Conservation (phyloP, 1,284 basidiomycete genomes). For the Trichosporon sp. region DNA sequence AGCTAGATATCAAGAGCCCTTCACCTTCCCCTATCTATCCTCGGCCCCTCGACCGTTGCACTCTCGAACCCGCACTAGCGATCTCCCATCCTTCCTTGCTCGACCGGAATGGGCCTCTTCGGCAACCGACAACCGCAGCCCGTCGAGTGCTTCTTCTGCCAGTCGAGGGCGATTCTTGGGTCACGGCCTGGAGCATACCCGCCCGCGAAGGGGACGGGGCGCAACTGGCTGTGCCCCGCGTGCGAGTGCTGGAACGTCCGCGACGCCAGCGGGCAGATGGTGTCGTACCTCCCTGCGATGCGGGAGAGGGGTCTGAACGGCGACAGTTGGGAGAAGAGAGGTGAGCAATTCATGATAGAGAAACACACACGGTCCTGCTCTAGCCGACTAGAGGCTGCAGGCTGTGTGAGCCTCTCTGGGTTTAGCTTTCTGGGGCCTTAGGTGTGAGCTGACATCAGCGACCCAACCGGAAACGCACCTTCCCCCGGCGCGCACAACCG, state of each 20-base stretch:
- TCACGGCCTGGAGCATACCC: not conserved
- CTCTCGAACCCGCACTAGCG: too few species aligned
- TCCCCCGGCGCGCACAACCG: conserved; percentile 43
- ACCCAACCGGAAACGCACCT: conserved; percentile 32
- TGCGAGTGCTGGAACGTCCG: conserved; percentile 54
- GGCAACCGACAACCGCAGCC: conserved; percentile 33
- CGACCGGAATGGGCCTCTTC: conserved; percentile 25
- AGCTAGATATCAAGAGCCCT: too few species aligned
- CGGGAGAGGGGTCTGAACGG: conserved; percentile 72
- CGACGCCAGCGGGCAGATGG: conserved; percentile 65
- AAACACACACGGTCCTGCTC: conserved; percentile 32
- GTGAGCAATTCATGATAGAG: conserved; percentile 57
- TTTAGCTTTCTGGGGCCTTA: too few species aligned
- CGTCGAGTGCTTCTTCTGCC: conserved; percentile 54
- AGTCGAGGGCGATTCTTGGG: conserved; percentile 39
- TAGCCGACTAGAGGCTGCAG: not conserved
- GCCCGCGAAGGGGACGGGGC: conserved; percentile 36
- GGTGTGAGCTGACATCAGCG: conserved; percentile 37
- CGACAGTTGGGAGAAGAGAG: conserved; percentile 72
- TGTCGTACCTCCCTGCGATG: conserved; percentile 85
- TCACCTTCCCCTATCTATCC: too few species aligned
- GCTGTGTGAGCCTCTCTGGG: not conserved
- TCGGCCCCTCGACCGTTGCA: too few species aligned
- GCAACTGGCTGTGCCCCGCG: conserved; percentile 44
- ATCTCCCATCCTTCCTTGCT: too few species aligned